phyloP scores from a whole-genome alignment of 768 basidiomycete species.

The Sporobolomyces roseus region DNA sequence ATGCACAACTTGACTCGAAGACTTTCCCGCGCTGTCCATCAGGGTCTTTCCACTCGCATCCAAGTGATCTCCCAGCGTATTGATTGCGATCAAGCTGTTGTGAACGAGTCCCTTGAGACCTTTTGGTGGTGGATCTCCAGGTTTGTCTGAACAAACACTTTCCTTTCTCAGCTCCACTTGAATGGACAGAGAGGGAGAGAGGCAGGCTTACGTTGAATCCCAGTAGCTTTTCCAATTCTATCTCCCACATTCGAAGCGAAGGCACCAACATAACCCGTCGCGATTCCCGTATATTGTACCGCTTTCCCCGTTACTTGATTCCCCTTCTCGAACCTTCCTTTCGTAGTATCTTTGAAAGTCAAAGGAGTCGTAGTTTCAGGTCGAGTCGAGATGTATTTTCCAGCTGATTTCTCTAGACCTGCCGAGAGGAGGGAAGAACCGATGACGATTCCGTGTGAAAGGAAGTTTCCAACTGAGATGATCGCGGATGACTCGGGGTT shows the following conservation, averaged over 20 bases:
- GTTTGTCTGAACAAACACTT: too few species aligned
- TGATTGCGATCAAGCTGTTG: conserved; percentile 22
- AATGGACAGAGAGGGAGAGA: not conserved
- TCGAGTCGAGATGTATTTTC: not conserved
- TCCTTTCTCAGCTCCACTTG: conserved; percentile 3
- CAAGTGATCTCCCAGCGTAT: conserved; percentile 32
- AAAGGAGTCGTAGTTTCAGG: conserved; percentile 25
- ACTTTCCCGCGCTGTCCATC: conserved; percentile 17
- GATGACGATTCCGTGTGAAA: conserved; percentile 26
- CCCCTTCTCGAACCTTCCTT: not conserved
- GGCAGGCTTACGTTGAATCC: conserved; percentile 16
- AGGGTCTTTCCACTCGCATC: conserved; percentile 43
- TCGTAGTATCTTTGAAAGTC: conserved; percentile 18
- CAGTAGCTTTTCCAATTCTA: conserved; percentile 23
- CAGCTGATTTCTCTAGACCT: conserved; percentile 17
- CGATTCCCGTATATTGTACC: conserved; percentile 21
- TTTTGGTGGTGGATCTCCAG: not conserved
- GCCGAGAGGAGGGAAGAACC: conserved; percentile 10
- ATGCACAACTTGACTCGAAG: conserved; percentile 35
- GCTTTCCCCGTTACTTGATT: conserved; percentile 8
- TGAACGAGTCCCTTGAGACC: conserved; percentile 21
- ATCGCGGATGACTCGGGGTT: conserved; percentile 19
- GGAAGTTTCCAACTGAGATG: conserved; percentile 23
- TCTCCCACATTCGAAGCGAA: conserved; percentile 15
- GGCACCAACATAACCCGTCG: conserved; percentile 12